phyloP scores from a whole-genome alignment of 768 basidiomycete species.

The Mycena capillaripes region DNA sequence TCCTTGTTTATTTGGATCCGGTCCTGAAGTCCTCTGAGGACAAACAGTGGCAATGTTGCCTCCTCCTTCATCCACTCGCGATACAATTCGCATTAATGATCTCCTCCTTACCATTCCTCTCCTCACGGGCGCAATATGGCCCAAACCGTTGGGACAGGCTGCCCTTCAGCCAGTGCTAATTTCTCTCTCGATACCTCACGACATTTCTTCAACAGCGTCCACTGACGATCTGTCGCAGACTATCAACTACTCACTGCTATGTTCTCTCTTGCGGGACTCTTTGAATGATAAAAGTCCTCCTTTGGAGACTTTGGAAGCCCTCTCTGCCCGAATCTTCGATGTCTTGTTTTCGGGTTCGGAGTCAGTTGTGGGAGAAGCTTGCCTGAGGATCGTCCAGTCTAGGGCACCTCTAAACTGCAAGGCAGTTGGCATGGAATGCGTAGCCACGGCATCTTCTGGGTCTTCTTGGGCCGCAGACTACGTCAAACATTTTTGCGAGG shows the following conservation, averaged over 20 bases:
- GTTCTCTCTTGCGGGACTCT: slow-evolving; percentile 46
- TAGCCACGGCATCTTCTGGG: slow-evolving; percentile 40
- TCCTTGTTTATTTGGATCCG: too few relatives aligned
- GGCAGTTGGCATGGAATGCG: slow-evolving; percentile 56
- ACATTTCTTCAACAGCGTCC: slow-evolving; percentile 62
- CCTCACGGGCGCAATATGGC: slow-evolving; percentile 61
- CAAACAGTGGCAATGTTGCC: neutral
- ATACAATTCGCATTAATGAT: slow-evolving; percentile 62
- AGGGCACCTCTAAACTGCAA: slow-evolving; percentile 67
- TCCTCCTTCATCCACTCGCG: slow-evolving; percentile 22
- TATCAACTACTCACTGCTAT: slow-evolving; percentile 74
- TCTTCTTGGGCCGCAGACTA: slow-evolving; percentile 39
- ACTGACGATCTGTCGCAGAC: slow-evolving; percentile 70
- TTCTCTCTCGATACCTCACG: slow-evolving; percentile 64
- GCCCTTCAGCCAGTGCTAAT: slow-evolving; percentile 67
- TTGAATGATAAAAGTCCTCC: slow-evolving; percentile 35
- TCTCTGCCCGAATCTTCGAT: slow-evolving; percentile 58
- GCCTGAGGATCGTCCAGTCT: slow-evolving; percentile 61
- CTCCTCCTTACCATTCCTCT: slow-evolving; percentile 60
- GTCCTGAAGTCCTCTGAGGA: too few relatives aligned
- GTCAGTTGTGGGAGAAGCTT: slow-evolving; percentile 46
- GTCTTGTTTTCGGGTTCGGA: slow-evolving; percentile 51
- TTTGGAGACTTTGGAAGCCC: slow-evolving; percentile 61
- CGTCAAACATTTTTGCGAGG: slow-evolving; percentile 46
- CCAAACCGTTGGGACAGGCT: slow-evolving; percentile 44